Percentiles rank a stretch among this genome's conserved stretches.
Conservation (phyloP, 2,329 filamentous ascomycete species). For the Penicillium expansum region DNA sequence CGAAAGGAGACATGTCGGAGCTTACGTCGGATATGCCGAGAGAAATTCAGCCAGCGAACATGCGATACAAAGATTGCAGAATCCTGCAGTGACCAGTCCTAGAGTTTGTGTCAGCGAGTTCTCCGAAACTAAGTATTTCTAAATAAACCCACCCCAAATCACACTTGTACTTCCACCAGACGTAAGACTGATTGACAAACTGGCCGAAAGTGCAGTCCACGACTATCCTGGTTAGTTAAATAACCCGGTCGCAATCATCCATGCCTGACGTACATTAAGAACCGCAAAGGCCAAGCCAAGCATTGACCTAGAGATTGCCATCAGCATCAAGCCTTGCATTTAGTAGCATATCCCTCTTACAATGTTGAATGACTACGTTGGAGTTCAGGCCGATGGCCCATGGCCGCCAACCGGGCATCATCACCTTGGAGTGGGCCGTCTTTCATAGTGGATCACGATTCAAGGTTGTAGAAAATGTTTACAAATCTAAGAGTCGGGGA, state of each 20-base stretch:
- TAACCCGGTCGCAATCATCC: background rate
- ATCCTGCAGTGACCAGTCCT: constrained; percentile 56
- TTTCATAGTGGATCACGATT: constrained; percentile 13
- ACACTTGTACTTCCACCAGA: constrained; percentile 70
- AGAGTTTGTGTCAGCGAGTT: background rate
- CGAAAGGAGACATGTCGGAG: background rate
- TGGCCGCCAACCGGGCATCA: constrained; percentile 22
- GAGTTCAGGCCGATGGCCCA: constrained; percentile 58
- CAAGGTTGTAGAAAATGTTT: background rate
- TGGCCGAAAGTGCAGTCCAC: constrained; percentile 60
- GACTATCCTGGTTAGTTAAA: constrained; percentile 35
- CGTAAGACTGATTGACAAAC: constrained; percentile 60
- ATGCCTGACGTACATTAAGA: constrained; percentile 44
- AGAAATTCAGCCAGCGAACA: constrained; percentile 68
- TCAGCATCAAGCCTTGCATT: background rate
- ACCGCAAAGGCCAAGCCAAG: constrained; percentile 61
- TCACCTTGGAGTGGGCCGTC: constrained; percentile 18
- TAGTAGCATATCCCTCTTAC: constrained; percentile 12
- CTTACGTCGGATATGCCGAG: constrained; percentile 57
- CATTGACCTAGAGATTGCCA: constrained; percentile 46
- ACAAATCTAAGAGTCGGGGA: background rate
- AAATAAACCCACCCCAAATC: constrained; percentile 60
- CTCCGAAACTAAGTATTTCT: background rate
- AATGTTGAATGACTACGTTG: constrained; percentile 57
- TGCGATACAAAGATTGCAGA: constrained; percentile 69